Evolutionary conservation across 2,329 filamentous ascomycete species (phyloP).

Genomic region (Sclerotinia sclerotiorum): DNA sequence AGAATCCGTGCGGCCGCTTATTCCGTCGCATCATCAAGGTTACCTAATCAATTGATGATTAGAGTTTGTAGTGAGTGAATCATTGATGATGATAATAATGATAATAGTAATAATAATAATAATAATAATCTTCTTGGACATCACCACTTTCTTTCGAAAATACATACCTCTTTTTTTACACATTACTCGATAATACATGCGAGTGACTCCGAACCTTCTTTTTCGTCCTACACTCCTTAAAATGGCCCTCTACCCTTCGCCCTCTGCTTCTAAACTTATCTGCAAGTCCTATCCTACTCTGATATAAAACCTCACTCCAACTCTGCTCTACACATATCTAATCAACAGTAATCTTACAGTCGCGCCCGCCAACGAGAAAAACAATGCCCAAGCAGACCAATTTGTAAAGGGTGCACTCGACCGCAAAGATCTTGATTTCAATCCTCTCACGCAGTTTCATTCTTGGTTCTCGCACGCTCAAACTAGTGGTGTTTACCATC

Average conservation of each 20-base stretch:
- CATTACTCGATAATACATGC: conserved; percentile 24
- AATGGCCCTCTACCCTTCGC: conserved; percentile 38
- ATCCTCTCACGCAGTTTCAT: conserved; percentile 83
- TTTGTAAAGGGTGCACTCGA: conserved; percentile 68
- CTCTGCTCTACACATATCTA: not conserved
- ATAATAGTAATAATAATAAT: not conserved
- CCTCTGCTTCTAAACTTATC: conserved; percentile 37
- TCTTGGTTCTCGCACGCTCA: conserved; percentile 81
- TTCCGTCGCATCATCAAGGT: not conserved
- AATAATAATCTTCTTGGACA: not conserved
- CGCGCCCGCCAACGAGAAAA: conserved; percentile 61
- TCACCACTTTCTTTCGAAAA: not conserved
- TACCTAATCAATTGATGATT: no score
- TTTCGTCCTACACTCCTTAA: conserved; percentile 28
- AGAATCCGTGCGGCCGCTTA: not conserved
- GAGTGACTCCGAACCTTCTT: conserved; percentile 27
- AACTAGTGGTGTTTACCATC: conserved; percentile 60
- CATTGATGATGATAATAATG: no score
- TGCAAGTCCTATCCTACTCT: conserved; percentile 30
- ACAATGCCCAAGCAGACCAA: conserved; percentile 68
- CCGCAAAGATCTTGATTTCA: conserved; percentile 58
- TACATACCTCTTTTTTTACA: not conserved
- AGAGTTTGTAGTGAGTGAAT: not conserved
- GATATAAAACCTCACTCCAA: conserved; percentile 11
- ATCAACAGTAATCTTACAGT: conserved; percentile 43